Evolutionary conservation across 2,329 filamentous ascomycete species (phyloP).

Genomic region (Fusarium sp.): DNA sequence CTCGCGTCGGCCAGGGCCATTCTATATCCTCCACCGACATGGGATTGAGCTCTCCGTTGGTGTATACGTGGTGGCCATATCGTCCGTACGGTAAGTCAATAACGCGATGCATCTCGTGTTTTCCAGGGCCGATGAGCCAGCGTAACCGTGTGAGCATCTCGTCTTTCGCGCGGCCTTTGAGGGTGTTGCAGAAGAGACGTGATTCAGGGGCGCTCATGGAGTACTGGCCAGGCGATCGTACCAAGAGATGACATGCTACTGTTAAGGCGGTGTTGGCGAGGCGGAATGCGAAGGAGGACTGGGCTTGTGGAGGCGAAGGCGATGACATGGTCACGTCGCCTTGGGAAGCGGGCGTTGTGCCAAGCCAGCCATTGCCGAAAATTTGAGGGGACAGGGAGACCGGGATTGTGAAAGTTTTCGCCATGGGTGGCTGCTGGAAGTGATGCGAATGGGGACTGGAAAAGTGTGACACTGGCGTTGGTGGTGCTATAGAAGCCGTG

Average conservation of each 20-base stretch:
- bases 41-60: constrained; percentile 39
- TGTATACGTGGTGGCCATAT: constrained; percentile 43
- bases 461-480: constrained; percentile 10
- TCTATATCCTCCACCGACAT: constrained; percentile 29
- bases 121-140: constrained; percentile 44
- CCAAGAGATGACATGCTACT: constrained; percentile 42
- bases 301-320: neutral
- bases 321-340: constrained; percentile 7
- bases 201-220: constrained; percentile 16
- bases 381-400: constrained; percentile 36
- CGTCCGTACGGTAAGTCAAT: constrained; percentile 45
- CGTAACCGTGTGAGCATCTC: constrained; percentile 45
- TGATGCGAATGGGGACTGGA: constrained; percentile 6
- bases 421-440: constrained; percentile 12
- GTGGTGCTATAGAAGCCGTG: neutral
- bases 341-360: constrained; percentile 28
- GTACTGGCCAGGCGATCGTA: constrained; percentile 16
- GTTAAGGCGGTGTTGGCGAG: constrained; percentile 36
- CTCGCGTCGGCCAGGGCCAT: constrained; percentile 37
- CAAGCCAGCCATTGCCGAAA: constrained; percentile 45
- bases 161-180: constrained; percentile 34
- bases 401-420: constrained; percentile 18
- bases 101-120: constrained; percentile 42
- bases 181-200: constrained; percentile 38
- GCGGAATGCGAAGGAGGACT: constrained; percentile 42